Conservation (phyloP, 2,329 filamentous ascomycete genomes). For the Zymoseptoria passerinii region DNA sequence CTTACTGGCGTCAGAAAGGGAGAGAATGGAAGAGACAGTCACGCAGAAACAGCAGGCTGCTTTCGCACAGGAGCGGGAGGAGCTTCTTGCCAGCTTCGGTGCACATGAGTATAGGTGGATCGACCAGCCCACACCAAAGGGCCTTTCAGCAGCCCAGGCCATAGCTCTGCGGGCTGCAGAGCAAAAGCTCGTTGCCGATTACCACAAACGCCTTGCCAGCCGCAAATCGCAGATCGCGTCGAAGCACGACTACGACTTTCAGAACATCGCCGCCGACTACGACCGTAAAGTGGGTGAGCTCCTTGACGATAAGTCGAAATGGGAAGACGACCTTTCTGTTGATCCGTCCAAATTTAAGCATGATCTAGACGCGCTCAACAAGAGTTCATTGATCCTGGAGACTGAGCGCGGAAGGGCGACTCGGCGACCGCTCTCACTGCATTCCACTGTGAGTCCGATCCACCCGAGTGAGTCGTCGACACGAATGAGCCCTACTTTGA, state of each 20-base stretch:
- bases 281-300: constrained; percentile 26
- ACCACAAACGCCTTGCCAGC: constrained; percentile 26
- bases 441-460: not conserved
- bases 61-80: constrained; percentile 27
- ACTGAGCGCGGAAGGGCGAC: constrained; percentile 17
- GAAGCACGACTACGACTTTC: constrained; percentile 29
- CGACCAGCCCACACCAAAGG: not conserved
- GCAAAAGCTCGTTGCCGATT: constrained; percentile 26
- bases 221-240: constrained; percentile 30
- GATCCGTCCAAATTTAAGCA: constrained; percentile 28
- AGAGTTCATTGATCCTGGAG: constrained; percentile 20
- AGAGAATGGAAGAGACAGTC: constrained; percentile 25
- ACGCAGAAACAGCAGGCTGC: constrained; percentile 24
- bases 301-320: constrained; percentile 21
- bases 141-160: constrained; percentile 7
- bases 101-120: not conserved
- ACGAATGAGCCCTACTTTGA: not conserved
- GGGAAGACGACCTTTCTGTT: constrained; percentile 28
- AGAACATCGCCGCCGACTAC: constrained; percentile 28
- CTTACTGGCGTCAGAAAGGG: constrained; percentile 23
- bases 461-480: not conserved
- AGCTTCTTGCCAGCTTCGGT: constrained; percentile 25
- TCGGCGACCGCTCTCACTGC: not conserved
- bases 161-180: constrained; percentile 26
- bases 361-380: constrained; percentile 22